Evolutionary conservation across 306 rosid genomes (phyloP), one percentile per base, ranked within the genome.

Genomic region (Bauhinia variegata): DNA sequence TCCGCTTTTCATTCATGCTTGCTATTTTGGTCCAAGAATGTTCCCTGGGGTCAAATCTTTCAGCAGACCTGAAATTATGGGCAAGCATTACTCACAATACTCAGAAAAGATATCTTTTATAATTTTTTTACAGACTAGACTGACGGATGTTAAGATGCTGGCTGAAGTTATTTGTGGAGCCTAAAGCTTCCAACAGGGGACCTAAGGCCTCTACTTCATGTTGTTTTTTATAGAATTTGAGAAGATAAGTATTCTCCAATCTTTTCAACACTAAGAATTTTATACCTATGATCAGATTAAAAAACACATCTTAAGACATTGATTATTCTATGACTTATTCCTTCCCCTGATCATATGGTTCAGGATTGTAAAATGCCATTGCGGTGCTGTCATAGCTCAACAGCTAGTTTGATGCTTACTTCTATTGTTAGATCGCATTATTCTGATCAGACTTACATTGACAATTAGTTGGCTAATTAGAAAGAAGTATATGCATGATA

Each of bases 1-100:
- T 79, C 67, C 85, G 73, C 34, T 53, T 67, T 17, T 54, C 57
- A 14, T 76, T 76, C 96, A 88, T 85, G 72, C 37, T 41, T 6
- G 85, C 66, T 46, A 75, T 75, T 81, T 65, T 85, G 17, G 70
- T 78, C 97, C 97, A 88, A 53, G 87, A 76, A 74, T 86, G 95
- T 62, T 88, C 96, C 73, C 96, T 82, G 36, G 89, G 87, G 74
- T 91, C 97, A 68, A 91, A 91, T 78, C 85, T 86, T 76, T 91
- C 96, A 15, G 85, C 89, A 42, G 96, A 79, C 31, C 95, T 85
- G 87, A 73, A 71, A 54, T 78, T 31, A 69, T 33, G 71, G 36
- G 43, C 18, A 72, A 67, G 65, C 50, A 63, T n/a, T 54, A 63
- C 19, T 68, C 67, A 18, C 57, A 72, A 47, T 18, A 68, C 41